These are phyloP conservation scores for Ganoderma lucidum DNA, from an alignment of 1,284 basidiomycete genomes.

Conservation along the genomic window DNA sequence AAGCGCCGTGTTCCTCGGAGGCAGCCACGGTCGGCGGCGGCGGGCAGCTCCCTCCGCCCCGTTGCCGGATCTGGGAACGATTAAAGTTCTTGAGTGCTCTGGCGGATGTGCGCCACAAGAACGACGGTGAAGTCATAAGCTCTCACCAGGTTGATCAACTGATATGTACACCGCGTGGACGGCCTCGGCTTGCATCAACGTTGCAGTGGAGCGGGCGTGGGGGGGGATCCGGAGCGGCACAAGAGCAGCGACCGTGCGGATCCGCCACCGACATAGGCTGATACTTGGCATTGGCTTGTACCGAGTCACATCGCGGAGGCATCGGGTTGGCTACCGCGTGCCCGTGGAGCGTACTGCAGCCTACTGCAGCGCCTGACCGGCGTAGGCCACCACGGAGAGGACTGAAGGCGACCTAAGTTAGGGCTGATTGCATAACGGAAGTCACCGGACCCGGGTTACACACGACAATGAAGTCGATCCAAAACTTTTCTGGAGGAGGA, in stretches of 20 bases:
- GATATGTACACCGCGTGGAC: constrained; percentile 26
- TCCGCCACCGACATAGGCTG: neutral
- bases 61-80: neutral
- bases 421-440: neutral
- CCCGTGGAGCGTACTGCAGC: neutral
- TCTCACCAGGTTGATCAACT: constrained; percentile 29
- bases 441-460: neutral
- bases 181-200: constrained; percentile 16
- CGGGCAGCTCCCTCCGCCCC: neutral
- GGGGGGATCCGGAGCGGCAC: constrained; percentile 3
- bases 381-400: neutral
- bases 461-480: neutral
- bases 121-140: constrained; percentile 17
- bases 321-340: neutral
- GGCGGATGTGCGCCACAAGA: neutral
- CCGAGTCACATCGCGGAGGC: neutral
- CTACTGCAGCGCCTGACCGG: neutral
- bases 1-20: neutral
- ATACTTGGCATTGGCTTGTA: neutral
- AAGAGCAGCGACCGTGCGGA: constrained; percentile 13
- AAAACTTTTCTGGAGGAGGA: neutral
- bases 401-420: neutral
- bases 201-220: neutral
- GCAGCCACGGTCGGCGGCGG: neutral
- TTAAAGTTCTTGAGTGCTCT: constrained; percentile 12